Base-by-base conservation (phyloP, 139 green algal genomes). In the Tetradesmus lagerheimii region DNA sequence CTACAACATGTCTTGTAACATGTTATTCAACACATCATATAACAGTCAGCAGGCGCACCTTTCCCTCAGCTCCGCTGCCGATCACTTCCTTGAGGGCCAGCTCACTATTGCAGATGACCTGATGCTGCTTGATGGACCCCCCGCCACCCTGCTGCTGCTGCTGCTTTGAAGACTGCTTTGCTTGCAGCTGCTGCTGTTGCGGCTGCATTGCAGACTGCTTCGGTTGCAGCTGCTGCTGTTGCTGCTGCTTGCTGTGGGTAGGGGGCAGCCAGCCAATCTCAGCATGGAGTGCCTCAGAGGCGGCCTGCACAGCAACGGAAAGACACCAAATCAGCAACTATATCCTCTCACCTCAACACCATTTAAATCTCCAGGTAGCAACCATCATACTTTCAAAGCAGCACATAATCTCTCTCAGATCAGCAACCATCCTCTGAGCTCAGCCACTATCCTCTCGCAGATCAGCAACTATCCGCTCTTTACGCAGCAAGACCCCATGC, bases 11-110 rank as follows among this genome's bases (percentile, higher is more conserved):
- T 71, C 57, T 23, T 71, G 57, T 23, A 71, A 31, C 20, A 20
- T 6, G n/a, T n/a, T n/a, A 9, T 71, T n/a, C 2, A 6, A 23
- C 57, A 71, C n/a, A n/a, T n/a, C n/a, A n/a, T n/a, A n/a, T n/a
- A n/a, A n/a, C n/a, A 85, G n/a, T 3, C 80, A 20, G 45, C 71
- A 5, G 31, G 1, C 84, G 1, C 66, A 89, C 84, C 66, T 81
- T 82, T 16, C 84, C 84, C 39, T 89, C 67, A 29, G 84, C 84
- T 15, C 84, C 84, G 34, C 29, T 82, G 39, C 84, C 84, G 50
- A 89, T 89, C 29, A 67, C 38, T 39, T 43, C 67, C 38, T 89
- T 89, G 18, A 81, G 84, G 27, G 47, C 66, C 64, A 89, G 84
- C 84, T 89, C 84, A 8, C 35, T 50, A 25, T 31, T 34, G 39